Conservation (phyloP, 1,284 basidiomycete species). For the Schizophyllum amplum region DNA sequence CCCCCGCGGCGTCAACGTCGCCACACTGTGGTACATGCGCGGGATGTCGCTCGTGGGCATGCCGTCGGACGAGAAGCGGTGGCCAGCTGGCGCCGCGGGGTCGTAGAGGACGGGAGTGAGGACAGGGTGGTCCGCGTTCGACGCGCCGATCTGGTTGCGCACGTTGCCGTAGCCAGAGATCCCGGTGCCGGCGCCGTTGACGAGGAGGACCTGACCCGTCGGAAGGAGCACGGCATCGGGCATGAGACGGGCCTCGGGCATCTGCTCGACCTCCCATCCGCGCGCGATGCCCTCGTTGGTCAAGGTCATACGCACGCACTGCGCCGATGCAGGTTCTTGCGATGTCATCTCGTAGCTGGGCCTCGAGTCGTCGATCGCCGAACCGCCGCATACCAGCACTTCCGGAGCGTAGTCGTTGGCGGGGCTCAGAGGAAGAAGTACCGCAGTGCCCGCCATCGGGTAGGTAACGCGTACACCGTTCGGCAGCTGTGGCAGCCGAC, state of each 20-base stretch:
- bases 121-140: conserved; percentile 76
- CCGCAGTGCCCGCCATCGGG: conserved; percentile 67
- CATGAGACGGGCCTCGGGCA: conserved; percentile 73
- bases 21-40: conserved; percentile 77
- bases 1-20: conserved; percentile 63
- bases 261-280: conserved; percentile 70
- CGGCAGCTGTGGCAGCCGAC: conserved; percentile 59
- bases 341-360: conserved; percentile 59
- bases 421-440: conserved; percentile 64
- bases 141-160: conserved; percentile 55
- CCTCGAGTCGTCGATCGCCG: conserved; percentile 53
- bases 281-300: conserved; percentile 53
- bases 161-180: conserved; percentile 85
- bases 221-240: conserved; percentile 78
- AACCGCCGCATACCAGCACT: conserved; percentile 75
- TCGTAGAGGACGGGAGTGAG: conserved; percentile 70
- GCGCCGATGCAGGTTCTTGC: conserved; percentile 60
- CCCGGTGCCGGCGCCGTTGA: conserved; percentile 70
- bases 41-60: conserved; percentile 68
- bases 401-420: conserved; percentile 59
- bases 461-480: conserved; percentile 79
- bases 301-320: conserved; percentile 66
- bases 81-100: conserved; percentile 48
- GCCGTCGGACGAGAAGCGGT: conserved; percentile 54
- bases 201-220: conserved; percentile 66